Percentiles rank a stretch among this genome's conserved stretches.
Evolutionary conservation across 176 grass and related monocot genomes (phyloP).

Genomic region (bread wheat (Triticum aestivum)): IWGSC_CS_RefSeq_v2.1 NC_057794.1:22782241-22782740

Average conservation of each 20-base stretch:
- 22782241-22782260: constrained; percentile 82
- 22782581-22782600: constrained; percentile 91
- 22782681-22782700: constrained; percentile 86
- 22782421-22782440: constrained; percentile 84
- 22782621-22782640: constrained; percentile 62
- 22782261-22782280: constrained; percentile 88
- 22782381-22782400: constrained; percentile 59
- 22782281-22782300: constrained; percentile 46
- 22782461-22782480: constrained; percentile 83
- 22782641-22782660: constrained; percentile 70
- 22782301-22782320: constrained; percentile 59
- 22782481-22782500: constrained; percentile 73
- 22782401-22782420: constrained; percentile 64
- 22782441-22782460: constrained; percentile 90
- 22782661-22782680: constrained; percentile 83
- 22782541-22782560: constrained; percentile 77
- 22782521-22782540: constrained; percentile 62
- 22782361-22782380: constrained; percentile 64
- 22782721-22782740: constrained; percentile 50
- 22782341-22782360: constrained; percentile 78
- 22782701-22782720: constrained; percentile 82
- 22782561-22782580: constrained; percentile 84
- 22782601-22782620: constrained; percentile 64
- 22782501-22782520: constrained; percentile 69
- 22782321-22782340: constrained; percentile 57